Evolutionary conservation across 2,329 filamentous ascomycete genomes (phyloP), one percentile per base, ranked within the genome.

Genomic region (Paramyrothecium roridum): DNA sequence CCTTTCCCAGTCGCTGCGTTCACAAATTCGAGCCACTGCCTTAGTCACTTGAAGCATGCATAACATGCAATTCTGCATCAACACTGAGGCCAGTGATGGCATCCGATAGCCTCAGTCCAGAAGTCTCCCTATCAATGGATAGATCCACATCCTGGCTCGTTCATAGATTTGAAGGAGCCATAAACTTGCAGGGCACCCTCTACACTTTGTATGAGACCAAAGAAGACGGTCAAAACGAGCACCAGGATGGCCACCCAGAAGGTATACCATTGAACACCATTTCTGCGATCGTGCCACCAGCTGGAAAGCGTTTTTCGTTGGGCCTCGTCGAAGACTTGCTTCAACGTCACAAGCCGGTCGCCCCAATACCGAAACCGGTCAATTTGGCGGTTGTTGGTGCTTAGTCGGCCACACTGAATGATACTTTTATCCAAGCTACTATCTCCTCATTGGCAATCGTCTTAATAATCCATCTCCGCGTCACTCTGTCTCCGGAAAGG

Each of bases 231-330:
- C 7, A 60, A 40, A 1, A 52, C 19, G 20, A 74, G 60, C 16
- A 63, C 37, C 0, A 76, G 47, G 1, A 77, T 52, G 3, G 57
- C 55, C 3, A 79, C 67, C 76, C 76, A 80, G 51, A 78, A 75
- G 1, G 72, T 77, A 49, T 73, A 78, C 74, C 75, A 78, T 52
- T 79, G 75, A 0, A 72, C 69, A 1, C 70, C 67, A 33, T 75
- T 73, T 1, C 76, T 57, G 3, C 70, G 56, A 55, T 78, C 75
- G 52, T 70, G 61, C 76, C 76, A 79, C 72, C 71, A 77, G 49
- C 77, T 70, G 0, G 62, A 63, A 1, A 78, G 40, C 0, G 64
- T 71, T 26, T 59, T 60, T 8, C 73, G 68, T 50, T 65, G 55
- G 4, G 72, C 56, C 56, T 78, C 66, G 58, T 79, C 68, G 48